Evolutionary conservation across 106 monocot genomes (phyloP).

Genomic region (Amphibolis antarctica): DNA sequence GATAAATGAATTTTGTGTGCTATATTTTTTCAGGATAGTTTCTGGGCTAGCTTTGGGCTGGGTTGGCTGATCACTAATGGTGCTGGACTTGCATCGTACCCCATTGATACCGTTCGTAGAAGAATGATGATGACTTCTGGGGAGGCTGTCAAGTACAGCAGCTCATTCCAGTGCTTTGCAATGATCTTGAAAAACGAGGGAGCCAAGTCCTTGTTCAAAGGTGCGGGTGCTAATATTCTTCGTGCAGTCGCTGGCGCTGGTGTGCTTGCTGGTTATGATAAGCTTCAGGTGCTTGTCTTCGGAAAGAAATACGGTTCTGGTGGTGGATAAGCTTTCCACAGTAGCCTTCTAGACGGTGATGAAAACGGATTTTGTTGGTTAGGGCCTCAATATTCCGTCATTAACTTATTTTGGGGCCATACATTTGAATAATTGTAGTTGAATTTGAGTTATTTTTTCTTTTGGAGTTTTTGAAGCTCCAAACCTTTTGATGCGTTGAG

Average conservation of each 20-base stretch:
- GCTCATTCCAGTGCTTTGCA: constrained; percentile 16
- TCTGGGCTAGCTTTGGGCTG: constrained; percentile 20
- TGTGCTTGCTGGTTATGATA: constrained; percentile 25
- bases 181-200: constrained; percentile 24
- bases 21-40: constrained; percentile 15
- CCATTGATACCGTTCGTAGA: constrained; percentile 24
- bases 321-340: background rate
- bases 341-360: constrained; percentile 4
- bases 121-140: constrained; percentile 28
- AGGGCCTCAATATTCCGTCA: background rate
- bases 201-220: constrained; percentile 20
- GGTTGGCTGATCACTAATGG: constrained; percentile 25
- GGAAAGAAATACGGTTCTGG: constrained; percentile 25
- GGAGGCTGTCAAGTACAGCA: constrained; percentile 23
- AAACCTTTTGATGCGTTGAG: background rate
- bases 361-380: background rate
- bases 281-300: constrained; percentile 18
- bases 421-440: constrained; percentile 4
- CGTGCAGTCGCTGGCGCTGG: constrained; percentile 24
- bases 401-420: background rate
- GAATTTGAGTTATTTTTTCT: constrained; percentile 1
- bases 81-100: constrained; percentile 20
- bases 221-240: constrained; percentile 19
- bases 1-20: background rate
- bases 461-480: constrained; percentile 3